Percentiles rank a stretch among this genome's conserved stretches.
Conservation (phyloP, 2,329 filamentous ascomycete species). For the Aspergillus fumigatus region DNA sequence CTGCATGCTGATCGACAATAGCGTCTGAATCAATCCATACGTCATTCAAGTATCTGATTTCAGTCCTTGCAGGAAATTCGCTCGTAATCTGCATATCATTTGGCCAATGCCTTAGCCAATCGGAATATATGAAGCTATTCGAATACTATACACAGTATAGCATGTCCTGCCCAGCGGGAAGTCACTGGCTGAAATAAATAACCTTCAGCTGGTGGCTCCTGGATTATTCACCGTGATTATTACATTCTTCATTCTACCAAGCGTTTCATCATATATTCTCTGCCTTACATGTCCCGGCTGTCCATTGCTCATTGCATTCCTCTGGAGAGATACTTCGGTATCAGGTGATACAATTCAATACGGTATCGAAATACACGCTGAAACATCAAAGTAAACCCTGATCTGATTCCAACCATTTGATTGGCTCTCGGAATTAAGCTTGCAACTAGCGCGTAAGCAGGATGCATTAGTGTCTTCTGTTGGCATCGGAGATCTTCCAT, state of each 20-base stretch:
- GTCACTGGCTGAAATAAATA: too few relatives aligned
- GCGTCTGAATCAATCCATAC: not conserved
- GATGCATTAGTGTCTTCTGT: conserved; percentile 11
- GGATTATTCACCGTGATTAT: too few relatives aligned
- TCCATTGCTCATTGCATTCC: not conserved
- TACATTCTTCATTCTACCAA: too few relatives aligned
- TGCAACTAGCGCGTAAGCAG: conserved; percentile 11
- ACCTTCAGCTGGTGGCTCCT: too few relatives aligned
- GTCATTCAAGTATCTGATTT: not conserved
- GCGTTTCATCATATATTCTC: not conserved
- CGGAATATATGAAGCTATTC: not conserved
- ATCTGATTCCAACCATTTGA: not conserved
- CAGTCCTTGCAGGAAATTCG: not conserved
- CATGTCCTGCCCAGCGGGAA: too few relatives aligned
- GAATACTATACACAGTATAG: too few relatives aligned
- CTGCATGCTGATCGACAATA: not conserved
- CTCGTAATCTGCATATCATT: not conserved
- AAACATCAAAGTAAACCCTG: not conserved
- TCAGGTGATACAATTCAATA: not conserved
- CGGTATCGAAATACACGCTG: not conserved
- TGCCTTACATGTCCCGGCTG: too few relatives aligned
- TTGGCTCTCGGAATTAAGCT: not conserved
- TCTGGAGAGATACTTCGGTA: not conserved
- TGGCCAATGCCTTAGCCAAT: not conserved
- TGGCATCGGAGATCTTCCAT: not conserved